phyloP scores from a whole-genome alignment of 495 filamentous ascomycete species.

The Astrothelium subdiscretum region DNA sequence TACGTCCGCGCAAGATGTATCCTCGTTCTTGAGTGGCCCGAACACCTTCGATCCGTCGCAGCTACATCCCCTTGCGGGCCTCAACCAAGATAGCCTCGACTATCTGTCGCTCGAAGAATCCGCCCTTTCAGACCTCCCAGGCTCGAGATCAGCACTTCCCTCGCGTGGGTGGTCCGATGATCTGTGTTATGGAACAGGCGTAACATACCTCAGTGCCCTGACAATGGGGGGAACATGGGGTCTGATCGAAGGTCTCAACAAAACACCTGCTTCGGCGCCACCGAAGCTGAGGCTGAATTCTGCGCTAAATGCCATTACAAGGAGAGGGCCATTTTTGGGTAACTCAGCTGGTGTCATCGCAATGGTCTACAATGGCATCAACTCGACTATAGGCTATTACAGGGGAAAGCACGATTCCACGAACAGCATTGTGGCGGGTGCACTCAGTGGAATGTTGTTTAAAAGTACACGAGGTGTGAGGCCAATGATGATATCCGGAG shows the following conservation, averaged over 20 bases:
- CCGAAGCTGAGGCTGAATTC: constrained; percentile 87
- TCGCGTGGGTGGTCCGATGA: constrained; percentile 96
- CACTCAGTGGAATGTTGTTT: constrained; percentile 81
- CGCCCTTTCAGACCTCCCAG: constrained; percentile 76
- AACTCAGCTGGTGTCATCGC: constrained; percentile 92
- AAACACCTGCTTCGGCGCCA: constrained; percentile 57
- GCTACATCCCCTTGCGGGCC: constrained; percentile 86
- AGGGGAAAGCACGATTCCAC: constrained; percentile 84
- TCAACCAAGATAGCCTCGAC: constrained; percentile 84
- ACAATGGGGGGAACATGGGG: constrained; percentile 88
- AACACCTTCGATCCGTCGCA: constrained; percentile 68
- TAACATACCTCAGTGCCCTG: constrained; percentile 79
- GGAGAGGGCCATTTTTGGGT: constrained; percentile 90
- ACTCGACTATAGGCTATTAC: constrained; percentile 75
- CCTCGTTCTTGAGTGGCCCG: constrained; percentile 63
- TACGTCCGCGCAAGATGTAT: constrained; percentile 59
- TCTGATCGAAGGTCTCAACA: constrained; percentile 70
- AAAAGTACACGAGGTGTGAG: constrained; percentile 83
- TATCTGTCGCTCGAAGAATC: constrained; percentile 92
- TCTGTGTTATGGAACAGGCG: constrained; percentile 91
- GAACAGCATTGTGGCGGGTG: constrained; percentile 78
- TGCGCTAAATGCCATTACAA: constrained; percentile 83
- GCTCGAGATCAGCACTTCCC: constrained; percentile 71
- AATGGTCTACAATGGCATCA: constrained; percentile 69
- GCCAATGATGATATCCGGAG: constrained; percentile 87